phyloP scores from a whole-genome alignment of 139 green algal genomes.

The Eudorina sp. region DNA sequence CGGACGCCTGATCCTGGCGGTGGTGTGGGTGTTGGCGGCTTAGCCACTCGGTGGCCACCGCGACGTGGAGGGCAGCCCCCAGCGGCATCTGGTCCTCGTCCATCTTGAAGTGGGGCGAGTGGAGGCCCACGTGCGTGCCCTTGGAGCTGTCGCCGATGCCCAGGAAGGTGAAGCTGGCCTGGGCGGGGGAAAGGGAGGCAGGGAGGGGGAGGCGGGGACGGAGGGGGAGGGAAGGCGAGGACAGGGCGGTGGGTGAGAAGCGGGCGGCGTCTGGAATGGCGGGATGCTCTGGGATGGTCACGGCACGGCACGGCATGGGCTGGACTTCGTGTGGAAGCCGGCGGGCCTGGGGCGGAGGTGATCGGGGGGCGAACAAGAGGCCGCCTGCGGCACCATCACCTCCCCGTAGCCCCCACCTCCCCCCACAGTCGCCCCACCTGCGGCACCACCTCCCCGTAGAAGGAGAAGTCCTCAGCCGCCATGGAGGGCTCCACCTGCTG shows the following conservation, averaged over 20 bases:
- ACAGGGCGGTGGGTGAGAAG: background rate
- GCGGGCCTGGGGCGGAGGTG: no score
- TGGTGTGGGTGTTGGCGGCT: background rate
- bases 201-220: background rate
- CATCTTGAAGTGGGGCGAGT: slow-evolving; percentile 61
- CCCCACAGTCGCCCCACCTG: background rate
- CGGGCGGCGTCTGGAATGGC: background rate
- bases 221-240: background rate
- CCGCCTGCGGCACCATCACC: background rate
- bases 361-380: no score
- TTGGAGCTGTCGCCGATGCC: slow-evolving; percentile 80
- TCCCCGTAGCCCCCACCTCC: background rate
- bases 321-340: background rate
- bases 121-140: slow-evolving; percentile 67
- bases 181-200: slow-evolving; percentile 44
- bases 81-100: slow-evolving; percentile 78
- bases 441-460: slow-evolving; percentile 67
- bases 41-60: slow-evolving; percentile 75
- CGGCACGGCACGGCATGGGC: no score
- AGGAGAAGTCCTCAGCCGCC: slow-evolving; percentile 90
- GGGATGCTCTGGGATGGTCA: no score
- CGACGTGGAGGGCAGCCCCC: slow-evolving; percentile 83
- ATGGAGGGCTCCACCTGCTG: slow-evolving; percentile 3
- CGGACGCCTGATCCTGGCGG: background rate
- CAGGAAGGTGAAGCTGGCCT: slow-evolving; percentile 82